phyloP scores from a whole-genome alignment of 2,329 filamentous ascomycete genomes.

The Cytospora paraplurivora region DNA sequence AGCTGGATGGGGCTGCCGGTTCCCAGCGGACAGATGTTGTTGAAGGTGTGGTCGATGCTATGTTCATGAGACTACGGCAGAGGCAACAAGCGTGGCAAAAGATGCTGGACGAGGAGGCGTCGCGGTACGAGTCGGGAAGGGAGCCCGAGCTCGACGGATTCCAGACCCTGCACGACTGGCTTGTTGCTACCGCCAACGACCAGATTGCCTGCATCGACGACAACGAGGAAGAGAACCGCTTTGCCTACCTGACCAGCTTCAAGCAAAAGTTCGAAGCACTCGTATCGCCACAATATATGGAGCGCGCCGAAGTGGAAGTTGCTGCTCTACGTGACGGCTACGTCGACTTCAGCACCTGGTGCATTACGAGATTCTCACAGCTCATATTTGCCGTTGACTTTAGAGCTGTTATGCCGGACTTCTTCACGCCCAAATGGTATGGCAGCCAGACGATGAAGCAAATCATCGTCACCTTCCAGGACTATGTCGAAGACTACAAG shows the following conservation, averaged over 20 bases:
- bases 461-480: slow-evolving; percentile 92
- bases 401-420: slow-evolving; percentile 75
- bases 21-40: slow-evolving; percentile 87
- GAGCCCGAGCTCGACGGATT: slow-evolving; percentile 63
- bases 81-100: slow-evolving; percentile 86
- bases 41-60: slow-evolving; percentile 93
- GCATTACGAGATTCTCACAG: slow-evolving; percentile 81
- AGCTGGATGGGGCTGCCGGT: slow-evolving; percentile 80
- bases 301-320: slow-evolving; percentile 72
- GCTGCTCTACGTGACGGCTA: slow-evolving; percentile 83
- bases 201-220: slow-evolving; percentile 99
- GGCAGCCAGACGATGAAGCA: slow-evolving; percentile 82
- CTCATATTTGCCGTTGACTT: slow-evolving; percentile 94
- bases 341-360: slow-evolving; percentile 92
- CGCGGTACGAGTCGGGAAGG: slow-evolving; percentile 65
- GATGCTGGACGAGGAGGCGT: slow-evolving; percentile 83
- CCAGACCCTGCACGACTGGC: slow-evolving; percentile 90
- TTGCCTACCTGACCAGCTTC: slow-evolving; percentile 86
- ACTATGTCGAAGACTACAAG: slow-evolving; percentile 89
- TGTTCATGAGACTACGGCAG: slow-evolving; percentile 82
- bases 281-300: slow-evolving; percentile 78
- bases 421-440: slow-evolving; percentile 94
- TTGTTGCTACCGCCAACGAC: slow-evolving; percentile 95
- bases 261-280: slow-evolving; percentile 78
- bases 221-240: slow-evolving; percentile 71